Percentiles rank a stretch among this genome's conserved stretches.
These are phyloP conservation scores for Leccinum olivaceopallidum DNA, from an alignment of 768 basidiomycete species.

Conservation along the genomic window DNA sequence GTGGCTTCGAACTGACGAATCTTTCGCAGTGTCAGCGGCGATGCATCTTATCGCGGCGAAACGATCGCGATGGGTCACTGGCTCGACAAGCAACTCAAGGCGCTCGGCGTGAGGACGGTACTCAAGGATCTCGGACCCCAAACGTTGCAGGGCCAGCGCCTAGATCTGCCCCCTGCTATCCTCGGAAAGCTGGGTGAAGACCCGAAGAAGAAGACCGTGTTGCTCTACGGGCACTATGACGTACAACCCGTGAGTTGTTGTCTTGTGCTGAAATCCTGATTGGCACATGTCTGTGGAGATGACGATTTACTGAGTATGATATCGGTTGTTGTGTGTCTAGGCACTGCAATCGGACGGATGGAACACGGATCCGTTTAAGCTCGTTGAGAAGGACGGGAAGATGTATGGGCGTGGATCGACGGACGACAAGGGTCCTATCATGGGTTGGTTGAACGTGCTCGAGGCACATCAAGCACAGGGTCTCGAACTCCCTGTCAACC, in stretches of 20 bases:
- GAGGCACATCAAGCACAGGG: constrained; percentile 74
- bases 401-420: constrained; percentile 86
- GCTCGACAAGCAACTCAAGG: constrained; percentile 70
- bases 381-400: constrained; percentile 55
- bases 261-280: too few relatives aligned
- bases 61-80: constrained; percentile 87
- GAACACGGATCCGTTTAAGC: constrained; percentile 81
- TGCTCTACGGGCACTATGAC: constrained; percentile 94
- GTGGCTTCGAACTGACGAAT: neutral
- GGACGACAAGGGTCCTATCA: constrained; percentile 92
- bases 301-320: neutral
- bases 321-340: constrained; percentile 21
- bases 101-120: constrained; percentile 77
- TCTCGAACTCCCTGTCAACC: constrained; percentile 81
- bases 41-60: constrained; percentile 68
- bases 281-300: neutral
- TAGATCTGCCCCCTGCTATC: constrained; percentile 81
- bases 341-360: constrained; percentile 71
- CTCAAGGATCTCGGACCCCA: constrained; percentile 79
- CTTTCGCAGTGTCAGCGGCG: constrained; percentile 60
- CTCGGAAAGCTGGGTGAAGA: constrained; percentile 82
- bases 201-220: constrained; percentile 87
- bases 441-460: constrained; percentile 89
- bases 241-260: constrained; percentile 72
- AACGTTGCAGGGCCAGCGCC: constrained; percentile 63